Conservation (phyloP, 495 filamentous ascomycete species). For the Pyrenula aspistea region DNA sequence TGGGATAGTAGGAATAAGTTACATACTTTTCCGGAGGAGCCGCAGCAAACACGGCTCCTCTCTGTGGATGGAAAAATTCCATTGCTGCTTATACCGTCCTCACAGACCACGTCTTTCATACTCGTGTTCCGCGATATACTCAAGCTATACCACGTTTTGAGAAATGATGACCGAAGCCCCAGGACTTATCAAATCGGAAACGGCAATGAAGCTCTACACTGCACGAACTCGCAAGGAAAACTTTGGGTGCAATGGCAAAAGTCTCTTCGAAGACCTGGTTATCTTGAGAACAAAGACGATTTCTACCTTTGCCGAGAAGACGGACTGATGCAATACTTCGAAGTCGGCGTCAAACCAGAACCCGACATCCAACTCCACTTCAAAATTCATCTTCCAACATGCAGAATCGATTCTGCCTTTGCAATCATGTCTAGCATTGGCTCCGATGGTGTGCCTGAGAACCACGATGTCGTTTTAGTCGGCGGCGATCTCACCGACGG, state of each 20-base stretch:
- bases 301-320: constrained; percentile 76
- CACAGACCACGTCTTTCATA: not conserved
- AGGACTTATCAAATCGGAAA: not conserved
- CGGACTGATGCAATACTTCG: constrained; percentile 56
- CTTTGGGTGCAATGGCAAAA: constrained; percentile 59
- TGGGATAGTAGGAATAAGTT: constrained; percentile 47
- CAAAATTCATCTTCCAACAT: not conserved
- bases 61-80: constrained; percentile 49
- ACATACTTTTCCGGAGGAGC: constrained; percentile 22
- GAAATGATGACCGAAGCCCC: not conserved
- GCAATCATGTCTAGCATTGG: constrained; percentile 16
- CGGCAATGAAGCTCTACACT: no score
- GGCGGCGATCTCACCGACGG: constrained; percentile 77
- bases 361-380: not conserved
- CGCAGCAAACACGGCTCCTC: constrained; percentile 34
- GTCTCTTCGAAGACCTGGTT: constrained; percentile 46
- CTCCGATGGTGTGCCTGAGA: constrained; percentile 8
- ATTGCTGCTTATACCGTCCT: constrained; percentile 48
- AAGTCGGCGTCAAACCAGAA: constrained; percentile 30
- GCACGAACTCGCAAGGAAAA: constrained; percentile 13
- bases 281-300: constrained; percentile 49
- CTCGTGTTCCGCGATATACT: not conserved
- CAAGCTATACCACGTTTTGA: not conserved
- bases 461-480: constrained; percentile 62
- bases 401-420: constrained; percentile 28